These are phyloP conservation scores for Lasiosphaeria miniovina DNA, from an alignment of 495 filamentous ascomycete genomes.

Conservation along the genomic window DNA sequence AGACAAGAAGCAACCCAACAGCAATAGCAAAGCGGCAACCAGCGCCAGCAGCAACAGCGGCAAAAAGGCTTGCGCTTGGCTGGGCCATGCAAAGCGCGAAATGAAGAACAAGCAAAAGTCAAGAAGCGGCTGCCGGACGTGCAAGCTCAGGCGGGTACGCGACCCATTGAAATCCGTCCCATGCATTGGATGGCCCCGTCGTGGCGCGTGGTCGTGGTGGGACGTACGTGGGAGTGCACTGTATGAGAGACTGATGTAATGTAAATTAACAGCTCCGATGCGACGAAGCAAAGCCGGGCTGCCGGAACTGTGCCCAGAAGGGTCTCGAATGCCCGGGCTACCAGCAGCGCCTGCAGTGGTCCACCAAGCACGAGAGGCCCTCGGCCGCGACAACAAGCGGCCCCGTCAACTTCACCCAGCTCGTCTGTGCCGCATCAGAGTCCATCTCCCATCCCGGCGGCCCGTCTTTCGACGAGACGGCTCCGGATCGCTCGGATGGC, in stretches of 20 bases:
- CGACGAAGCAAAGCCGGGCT: slow-evolving; percentile 32
- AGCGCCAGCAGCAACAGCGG: neutral
- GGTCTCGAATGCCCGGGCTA: slow-evolving; percentile 34
- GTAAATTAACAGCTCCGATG: slow-evolving; percentile 26
- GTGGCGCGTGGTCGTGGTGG: neutral
- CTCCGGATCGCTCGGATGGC: neutral
- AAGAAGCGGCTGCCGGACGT: slow-evolving; percentile 33
- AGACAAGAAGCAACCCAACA: neutral
- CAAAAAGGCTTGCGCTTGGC: neutral
- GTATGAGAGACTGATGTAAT: neutral
- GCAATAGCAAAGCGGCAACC: neutral
- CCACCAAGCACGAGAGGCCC: slow-evolving; percentile 32
- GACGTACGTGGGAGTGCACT: neutral
- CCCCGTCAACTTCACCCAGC: slow-evolving; percentile 32
- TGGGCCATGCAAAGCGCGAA: neutral
- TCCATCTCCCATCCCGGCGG: slow-evolving; percentile 20
- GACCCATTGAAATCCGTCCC: neutral
- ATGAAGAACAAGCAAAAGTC: slow-evolving; percentile 38
- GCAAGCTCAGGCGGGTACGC: slow-evolving; percentile 32
- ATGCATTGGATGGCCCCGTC: neutral
- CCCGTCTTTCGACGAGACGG: neutral
- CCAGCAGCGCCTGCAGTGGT: slow-evolving; percentile 37
- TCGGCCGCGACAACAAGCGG: slow-evolving; percentile 17
- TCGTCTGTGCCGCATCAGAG: slow-evolving; percentile 31
- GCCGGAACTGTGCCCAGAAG: slow-evolving; percentile 31